These are phyloP conservation scores for Grifola frondosa DNA, from an alignment of 1,284 basidiomycete species.

Conservation along the genomic window DNA sequence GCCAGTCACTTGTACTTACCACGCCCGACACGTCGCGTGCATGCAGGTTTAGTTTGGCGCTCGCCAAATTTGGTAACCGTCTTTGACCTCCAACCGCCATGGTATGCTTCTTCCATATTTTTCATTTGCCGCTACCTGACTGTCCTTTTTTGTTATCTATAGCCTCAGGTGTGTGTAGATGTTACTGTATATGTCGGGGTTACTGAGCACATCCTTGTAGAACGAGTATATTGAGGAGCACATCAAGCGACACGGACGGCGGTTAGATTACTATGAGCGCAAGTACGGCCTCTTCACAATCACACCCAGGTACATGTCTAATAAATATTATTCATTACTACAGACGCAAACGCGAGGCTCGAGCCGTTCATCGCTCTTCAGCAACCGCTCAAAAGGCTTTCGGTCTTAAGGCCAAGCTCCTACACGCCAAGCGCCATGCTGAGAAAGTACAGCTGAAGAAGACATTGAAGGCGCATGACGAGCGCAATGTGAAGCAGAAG, in stretches of 20 bases:
- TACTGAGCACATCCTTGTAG: constrained; percentile 35
- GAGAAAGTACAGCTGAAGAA: constrained; percentile 99
- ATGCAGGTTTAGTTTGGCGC: too few species aligned
- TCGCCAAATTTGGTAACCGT: constrained; percentile 11
- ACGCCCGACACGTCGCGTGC: not conserved
- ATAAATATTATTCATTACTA: constrained; percentile 5
- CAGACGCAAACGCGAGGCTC: constrained; percentile 93
- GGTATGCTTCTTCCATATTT: constrained; percentile 12
- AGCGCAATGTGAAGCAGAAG: constrained; percentile 95
- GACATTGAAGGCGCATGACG: constrained; percentile 98
- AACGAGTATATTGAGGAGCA: constrained; percentile 93
- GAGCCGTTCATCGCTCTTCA: constrained; percentile 87
- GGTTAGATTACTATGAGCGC: constrained; percentile 83
- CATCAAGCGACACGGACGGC: constrained; percentile 83
- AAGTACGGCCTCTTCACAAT: constrained; percentile 54
- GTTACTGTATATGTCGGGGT: not conserved
- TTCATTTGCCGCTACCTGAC: not conserved
- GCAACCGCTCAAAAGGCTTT: constrained; percentile 91
- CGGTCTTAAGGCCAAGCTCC: constrained; percentile 96
- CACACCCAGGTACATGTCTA: not conserved
- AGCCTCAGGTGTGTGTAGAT: constrained; percentile 66
- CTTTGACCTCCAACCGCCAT: constrained; percentile 17
- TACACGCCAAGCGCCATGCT: constrained; percentile 93
- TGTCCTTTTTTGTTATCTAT: constrained; percentile 6
- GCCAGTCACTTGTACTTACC: constrained; percentile 1